A percentile compares a stretch with the other conserved stretches of the same genome.
These are phyloP conservation scores for Fusarium sacchari DNA, from an alignment of 2,329 filamentous ascomycete species.

Conservation along the genomic window DNA sequence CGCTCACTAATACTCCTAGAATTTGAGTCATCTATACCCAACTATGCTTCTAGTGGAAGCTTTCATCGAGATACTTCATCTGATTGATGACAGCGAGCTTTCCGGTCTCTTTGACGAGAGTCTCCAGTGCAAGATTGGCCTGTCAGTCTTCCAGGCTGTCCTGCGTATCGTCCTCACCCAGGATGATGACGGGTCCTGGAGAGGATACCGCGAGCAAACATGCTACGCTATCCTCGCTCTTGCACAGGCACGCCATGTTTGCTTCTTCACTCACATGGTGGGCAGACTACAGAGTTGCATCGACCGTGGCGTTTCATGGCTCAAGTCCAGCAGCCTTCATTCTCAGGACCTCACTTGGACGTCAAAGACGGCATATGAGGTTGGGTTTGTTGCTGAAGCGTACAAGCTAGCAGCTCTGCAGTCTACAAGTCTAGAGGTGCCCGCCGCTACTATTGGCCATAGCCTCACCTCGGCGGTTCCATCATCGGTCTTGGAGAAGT, in stretches of 20 bases:
- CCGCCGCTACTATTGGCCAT: background rate
- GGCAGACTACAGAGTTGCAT: background rate
- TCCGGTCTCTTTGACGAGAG: background rate
- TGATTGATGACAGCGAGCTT: background rate
- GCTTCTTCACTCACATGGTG: background rate
- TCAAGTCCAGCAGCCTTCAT: fast-evolving
- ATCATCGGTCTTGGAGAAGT: background rate
- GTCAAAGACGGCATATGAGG: background rate
- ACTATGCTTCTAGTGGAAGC: background rate
- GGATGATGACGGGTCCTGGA: background rate
- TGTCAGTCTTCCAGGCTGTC: background rate
- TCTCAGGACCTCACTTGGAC: background rate
- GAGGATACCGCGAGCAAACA: background rate
- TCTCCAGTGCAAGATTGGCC: background rate
- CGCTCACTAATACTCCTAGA: background rate
- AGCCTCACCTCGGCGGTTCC: background rate
- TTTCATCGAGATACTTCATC: background rate
- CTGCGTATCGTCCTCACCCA: background rate
- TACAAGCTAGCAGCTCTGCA: background rate
- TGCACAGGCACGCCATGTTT: background rate
- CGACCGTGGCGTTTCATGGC: background rate
- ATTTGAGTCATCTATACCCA: background rate
- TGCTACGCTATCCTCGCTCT: background rate
- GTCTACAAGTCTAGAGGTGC: fast-evolving
- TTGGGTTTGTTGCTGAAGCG: background rate